A percentile compares a stretch with the other conserved stretches of the same genome.
Evolutionary conservation across 768 basidiomycete genomes (phyloP).

Genomic region (Tulasnella sp.): DNA sequence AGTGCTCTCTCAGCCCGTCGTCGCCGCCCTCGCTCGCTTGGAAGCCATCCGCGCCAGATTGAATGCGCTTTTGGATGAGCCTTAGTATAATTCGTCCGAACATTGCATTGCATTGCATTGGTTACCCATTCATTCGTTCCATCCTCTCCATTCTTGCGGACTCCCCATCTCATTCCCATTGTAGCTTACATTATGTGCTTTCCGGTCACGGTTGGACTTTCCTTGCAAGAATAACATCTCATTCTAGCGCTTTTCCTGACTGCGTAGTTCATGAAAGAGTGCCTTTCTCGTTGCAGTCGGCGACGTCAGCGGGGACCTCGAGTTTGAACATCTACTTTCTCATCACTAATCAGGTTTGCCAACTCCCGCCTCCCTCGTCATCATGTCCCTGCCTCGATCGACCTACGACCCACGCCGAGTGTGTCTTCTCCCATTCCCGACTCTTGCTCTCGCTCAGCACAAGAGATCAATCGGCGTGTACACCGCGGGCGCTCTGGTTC

Average conservation of each 20-base stretch:
- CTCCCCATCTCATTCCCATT: background rate
- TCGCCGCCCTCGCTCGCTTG: background rate
- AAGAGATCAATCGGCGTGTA: constrained; percentile 86
- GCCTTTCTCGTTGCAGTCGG: background rate
- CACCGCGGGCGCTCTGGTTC: constrained; percentile 87
- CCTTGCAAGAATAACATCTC: background rate
- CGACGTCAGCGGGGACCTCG: background rate
- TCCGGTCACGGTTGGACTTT: background rate
- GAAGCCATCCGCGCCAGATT: constrained; percentile 12
- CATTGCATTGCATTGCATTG: constrained; percentile 7
- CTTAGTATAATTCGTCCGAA: background rate
- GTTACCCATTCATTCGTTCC: constrained; percentile 6
- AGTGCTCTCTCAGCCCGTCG: background rate
- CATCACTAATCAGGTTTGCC: background rate
- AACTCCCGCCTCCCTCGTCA: background rate
- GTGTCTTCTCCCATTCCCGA: constrained; percentile 85
- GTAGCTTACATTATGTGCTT: constrained; percentile 17
- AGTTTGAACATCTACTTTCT: constrained; percentile 4
- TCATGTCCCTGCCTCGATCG: constrained; percentile 61
- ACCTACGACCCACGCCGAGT: constrained; percentile 87
- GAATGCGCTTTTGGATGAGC: background rate
- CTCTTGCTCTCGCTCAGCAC: constrained; percentile 68
- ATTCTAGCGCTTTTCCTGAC: background rate
- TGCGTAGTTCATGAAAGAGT: background rate
- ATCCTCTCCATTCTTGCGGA: background rate